Evolutionary conservation across 441 rosid species (phyloP), one percentile per base, ranked within the genome.

Genomic region (Gossypium schwendimanii): DNA sequence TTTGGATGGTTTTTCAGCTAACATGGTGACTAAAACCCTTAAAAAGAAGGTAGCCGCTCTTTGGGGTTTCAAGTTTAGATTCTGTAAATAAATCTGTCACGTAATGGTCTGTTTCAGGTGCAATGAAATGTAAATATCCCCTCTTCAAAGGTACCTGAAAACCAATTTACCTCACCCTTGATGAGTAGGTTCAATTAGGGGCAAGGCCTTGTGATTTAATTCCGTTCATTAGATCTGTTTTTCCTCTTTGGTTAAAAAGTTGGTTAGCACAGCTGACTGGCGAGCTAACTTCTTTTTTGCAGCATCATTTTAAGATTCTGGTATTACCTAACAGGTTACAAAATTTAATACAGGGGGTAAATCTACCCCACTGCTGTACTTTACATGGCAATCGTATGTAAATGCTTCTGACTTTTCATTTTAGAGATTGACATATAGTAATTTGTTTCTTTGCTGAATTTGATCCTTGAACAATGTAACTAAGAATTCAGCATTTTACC

Each of bases 181-280:
- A 53, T 70, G 63, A 66, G 65, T 72, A 73, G 44, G 63, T 39
- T 69, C 69, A 4, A 73, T 60, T 45, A 72, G 45, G 33, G 58
- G 70, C 60, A 50, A 53, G 63, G 68, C 58, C 57, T 69, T 59
- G 60, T 70, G 21, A 68, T 52, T 63, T 39, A 9, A 31, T 31
- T 58, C 59, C 45, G 28, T 73, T 53, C 53, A 50, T 41, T 73
- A 60, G 63, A 33, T 55, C 6, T 75, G 17, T 73, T 1, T 67
- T 47, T 36, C 66, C 59, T 70, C 31, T 55, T 49, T 12, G 44
- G 50, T 63, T 63, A 63, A 63, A 9, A 63, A 39, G 68, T 36
- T 18, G 26, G 68, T 33, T 33, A 33, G 39, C 39, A 33, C 39
- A 33, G 39, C 39, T 33, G 39, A 33, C 39, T 6, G 39, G 39